A percentile compares a stretch with the other conserved stretches of the same genome.
phyloP scores from a whole-genome alignment of 345 rosid species.

The Syzygium jambos region DNA sequence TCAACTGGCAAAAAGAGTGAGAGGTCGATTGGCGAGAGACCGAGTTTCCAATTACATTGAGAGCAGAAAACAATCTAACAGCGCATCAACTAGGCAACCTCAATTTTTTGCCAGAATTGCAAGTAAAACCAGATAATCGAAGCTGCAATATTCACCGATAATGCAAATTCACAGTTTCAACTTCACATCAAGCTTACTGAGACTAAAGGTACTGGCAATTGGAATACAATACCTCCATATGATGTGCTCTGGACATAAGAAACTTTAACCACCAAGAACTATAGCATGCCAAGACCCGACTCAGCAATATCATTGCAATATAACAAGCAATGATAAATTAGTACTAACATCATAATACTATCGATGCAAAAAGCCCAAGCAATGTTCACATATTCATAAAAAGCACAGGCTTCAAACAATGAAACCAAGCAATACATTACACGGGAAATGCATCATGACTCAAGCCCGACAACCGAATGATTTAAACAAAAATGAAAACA shows the following conservation, averaged over 20 bases:
- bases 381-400: not conserved
- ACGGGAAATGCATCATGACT: not conserved
- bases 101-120: not conserved
- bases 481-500: not conserved
- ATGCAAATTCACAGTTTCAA: not conserved
- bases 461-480: not conserved
- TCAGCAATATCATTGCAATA: not conserved
- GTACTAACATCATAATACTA: not conserved
- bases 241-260: not conserved
- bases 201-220: not conserved
- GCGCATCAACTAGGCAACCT: not conserved
- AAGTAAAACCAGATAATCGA: not conserved
- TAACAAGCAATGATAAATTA: not conserved
- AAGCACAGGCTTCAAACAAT: not conserved
- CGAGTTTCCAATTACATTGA: not conserved
- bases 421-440: not conserved
- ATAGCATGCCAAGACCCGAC: not conserved
- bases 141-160: not conserved
- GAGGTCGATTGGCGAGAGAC: fast-evolving
- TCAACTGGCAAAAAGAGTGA: not conserved
- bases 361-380: not conserved
- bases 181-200: not conserved
- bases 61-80: not conserved
- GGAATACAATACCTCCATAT: not conserved
- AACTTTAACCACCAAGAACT: not conserved